These are phyloP conservation scores for Hymenoscyphus repandus DNA, from an alignment of 2,329 filamentous ascomycete species.

Conservation along the genomic window DNA sequence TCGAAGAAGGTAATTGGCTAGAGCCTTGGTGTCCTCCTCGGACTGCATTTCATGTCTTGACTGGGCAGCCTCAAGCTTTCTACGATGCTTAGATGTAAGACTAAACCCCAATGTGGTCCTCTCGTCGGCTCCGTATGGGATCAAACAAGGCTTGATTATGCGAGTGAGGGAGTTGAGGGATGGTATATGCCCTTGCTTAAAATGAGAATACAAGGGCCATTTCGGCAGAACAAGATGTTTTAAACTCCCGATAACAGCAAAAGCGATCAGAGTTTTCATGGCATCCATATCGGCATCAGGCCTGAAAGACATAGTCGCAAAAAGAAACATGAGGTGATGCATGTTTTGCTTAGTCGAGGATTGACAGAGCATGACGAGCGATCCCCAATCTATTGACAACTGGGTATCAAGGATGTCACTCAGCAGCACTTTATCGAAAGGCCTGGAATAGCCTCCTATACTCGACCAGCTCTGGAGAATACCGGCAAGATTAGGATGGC, in stretches of 20 bases:
- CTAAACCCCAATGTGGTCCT: slow-evolving; percentile 1
- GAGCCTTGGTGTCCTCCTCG: slow-evolving; percentile 31
- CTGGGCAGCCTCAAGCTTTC: slow-evolving; percentile 23
- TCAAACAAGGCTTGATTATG: slow-evolving; percentile 31
- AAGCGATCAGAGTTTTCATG: slow-evolving; percentile 41
- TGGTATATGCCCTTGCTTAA: slow-evolving; percentile 33
- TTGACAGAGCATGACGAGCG: slow-evolving; percentile 36
- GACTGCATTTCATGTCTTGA: slow-evolving; percentile 28
- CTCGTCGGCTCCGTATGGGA: slow-evolving; percentile 28
- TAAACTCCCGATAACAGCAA: slow-evolving; percentile 36
- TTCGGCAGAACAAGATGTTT: slow-evolving; percentile 34
- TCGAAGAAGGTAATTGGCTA: slow-evolving; percentile 38
- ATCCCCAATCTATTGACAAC: slow-evolving; percentile 38
- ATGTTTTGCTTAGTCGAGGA: slow-evolving; percentile 21
- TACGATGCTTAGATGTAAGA: slow-evolving; percentile 11
- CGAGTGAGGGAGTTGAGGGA: slow-evolving; percentile 29
- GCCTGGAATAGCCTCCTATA: slow-evolving; percentile 36
- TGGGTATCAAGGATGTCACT: slow-evolving; percentile 37
- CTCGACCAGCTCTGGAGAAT: slow-evolving; percentile 31
- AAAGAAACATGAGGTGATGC: slow-evolving; percentile 40
- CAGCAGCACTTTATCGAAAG: slow-evolving; percentile 31
- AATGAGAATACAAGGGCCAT: slow-evolving; percentile 33
- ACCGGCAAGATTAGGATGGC: slow-evolving; percentile 21
- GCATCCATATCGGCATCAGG: slow-evolving; percentile 35
- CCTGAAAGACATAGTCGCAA: slow-evolving; percentile 41